These are phyloP conservation scores for Venturia oleaginea DNA, from an alignment of 2,329 filamentous ascomycete genomes.

Conservation along the genomic window DNA sequence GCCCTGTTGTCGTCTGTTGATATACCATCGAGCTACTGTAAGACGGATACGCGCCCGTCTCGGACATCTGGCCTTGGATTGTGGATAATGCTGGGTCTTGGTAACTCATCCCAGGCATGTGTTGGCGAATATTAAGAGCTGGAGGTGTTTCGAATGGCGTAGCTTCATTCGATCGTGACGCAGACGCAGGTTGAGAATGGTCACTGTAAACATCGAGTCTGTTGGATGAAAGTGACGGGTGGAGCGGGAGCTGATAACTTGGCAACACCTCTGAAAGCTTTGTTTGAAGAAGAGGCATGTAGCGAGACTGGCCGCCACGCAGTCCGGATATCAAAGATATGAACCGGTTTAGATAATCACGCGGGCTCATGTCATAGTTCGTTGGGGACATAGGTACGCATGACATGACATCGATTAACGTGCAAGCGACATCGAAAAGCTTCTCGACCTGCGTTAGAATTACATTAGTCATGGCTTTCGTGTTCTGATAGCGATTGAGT, in stretches of 20 bases:
- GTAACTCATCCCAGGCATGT: slow-evolving; percentile 7
- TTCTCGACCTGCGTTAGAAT: slow-evolving; percentile 56
- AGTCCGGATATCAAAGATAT: slow-evolving; percentile 59
- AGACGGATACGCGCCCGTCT: slow-evolving; percentile 2
- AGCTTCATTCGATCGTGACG: not conserved
- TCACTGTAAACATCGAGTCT: slow-evolving; percentile 10
- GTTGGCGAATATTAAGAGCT: not conserved
- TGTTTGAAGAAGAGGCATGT: slow-evolving; percentile 64
- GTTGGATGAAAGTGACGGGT: slow-evolving; percentile 4
- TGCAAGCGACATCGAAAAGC: slow-evolving; percentile 65
- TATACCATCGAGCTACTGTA: slow-evolving; percentile 6
- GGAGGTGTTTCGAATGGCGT: slow-evolving; percentile 9
- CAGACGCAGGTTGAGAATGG: slow-evolving; percentile 1
- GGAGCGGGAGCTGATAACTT: slow-evolving; percentile 10
- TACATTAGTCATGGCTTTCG: not conserved
- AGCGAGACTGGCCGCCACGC: slow-evolving; percentile 67
- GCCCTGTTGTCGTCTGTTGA: slow-evolving; percentile 1
- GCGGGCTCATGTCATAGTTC: slow-evolving; percentile 56
- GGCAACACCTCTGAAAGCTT: slow-evolving; percentile 36
- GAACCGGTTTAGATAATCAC: slow-evolving; percentile 62
- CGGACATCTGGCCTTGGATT: slow-evolving; percentile 5
- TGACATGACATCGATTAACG: slow-evolving; percentile 64
- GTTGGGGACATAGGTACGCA: slow-evolving; percentile 46
- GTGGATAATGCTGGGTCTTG: slow-evolving; percentile 1
- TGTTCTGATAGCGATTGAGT: not conserved